phyloP scores from a whole-genome alignment of 2,329 filamentous ascomycete species.

The Pleoardoris graminearum region DNA sequence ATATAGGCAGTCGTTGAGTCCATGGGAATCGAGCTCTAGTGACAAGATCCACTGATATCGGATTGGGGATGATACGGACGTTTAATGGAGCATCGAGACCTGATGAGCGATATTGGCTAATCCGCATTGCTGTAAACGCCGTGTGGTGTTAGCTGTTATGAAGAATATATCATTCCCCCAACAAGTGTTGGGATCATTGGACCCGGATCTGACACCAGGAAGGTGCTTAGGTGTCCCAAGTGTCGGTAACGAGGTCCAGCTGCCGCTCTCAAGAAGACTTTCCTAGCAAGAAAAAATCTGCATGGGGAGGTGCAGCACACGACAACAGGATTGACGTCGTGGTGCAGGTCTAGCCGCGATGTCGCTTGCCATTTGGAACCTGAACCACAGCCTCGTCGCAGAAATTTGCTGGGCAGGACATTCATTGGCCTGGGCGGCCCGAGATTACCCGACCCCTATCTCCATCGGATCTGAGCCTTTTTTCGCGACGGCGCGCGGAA shows the following conservation, averaged over 20 bases:
- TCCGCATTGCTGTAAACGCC: no score
- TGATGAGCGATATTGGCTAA: no score
- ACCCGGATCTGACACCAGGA: no score
- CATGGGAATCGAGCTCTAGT: no score
- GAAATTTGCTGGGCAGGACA: conserved; percentile 3
- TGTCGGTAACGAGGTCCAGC: not conserved
- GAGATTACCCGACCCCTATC: conserved; percentile 20
- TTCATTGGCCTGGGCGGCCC: conserved; percentile 20
- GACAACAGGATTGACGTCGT: conserved; percentile 1
- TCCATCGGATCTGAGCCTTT: conserved; percentile 10
- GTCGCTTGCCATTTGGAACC: not conserved
- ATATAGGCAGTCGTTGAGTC: no score
- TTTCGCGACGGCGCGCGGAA: conserved; percentile 18
- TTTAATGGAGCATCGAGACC: no score
- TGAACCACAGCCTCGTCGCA: conserved; percentile 7
- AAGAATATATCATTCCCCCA: no score
- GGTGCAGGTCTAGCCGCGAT: not conserved
- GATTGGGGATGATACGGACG: no score
- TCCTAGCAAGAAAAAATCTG: not conserved
- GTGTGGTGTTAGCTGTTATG: no score
- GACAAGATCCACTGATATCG: no score
- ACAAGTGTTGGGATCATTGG: not conserved
- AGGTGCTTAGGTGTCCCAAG: not conserved
- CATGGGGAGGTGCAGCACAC: not conserved
- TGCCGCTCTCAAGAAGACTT: not conserved